These are phyloP conservation scores for Calonectria honghensis DNA, from an alignment of 2,329 filamentous ascomycete species.

Conservation along the genomic window DNA sequence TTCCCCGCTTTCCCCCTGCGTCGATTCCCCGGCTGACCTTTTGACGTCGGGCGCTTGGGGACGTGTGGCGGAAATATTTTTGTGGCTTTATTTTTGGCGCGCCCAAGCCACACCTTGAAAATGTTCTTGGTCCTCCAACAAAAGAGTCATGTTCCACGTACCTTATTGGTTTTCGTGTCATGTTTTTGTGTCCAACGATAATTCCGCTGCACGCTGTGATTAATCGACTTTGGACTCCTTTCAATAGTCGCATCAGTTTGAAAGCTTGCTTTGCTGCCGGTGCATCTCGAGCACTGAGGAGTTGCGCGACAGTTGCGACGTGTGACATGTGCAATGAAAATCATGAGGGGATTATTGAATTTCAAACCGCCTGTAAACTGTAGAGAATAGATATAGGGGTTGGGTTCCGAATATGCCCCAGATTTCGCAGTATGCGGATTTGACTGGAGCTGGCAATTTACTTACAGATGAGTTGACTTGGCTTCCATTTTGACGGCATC, in stretches of 20 bases:
- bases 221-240: neutral
- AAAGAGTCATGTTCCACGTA: too few species aligned
- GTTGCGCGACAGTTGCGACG: neutral
- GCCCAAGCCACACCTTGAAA: neutral
- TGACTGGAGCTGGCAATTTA: neutral
- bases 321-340: neutral
- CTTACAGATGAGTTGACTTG: neutral
- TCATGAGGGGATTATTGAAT: neutral
- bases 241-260: neutral
- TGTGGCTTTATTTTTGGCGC: neutral
- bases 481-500: too few species aligned
- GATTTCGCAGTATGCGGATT: neutral
- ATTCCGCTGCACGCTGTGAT: neutral
- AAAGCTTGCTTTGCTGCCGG: neutral
- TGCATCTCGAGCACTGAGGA: too few species aligned
- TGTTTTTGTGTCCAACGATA: neutral
- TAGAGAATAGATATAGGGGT: neutral
- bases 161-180: neutral
- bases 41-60: neutral
- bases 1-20: neutral
- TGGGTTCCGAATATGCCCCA: neutral
- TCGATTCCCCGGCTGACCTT: neutral
- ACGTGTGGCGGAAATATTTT: neutral
- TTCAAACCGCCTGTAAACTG: neutral
- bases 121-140: neutral